Conservation (phyloP, 495 filamentous ascomycete species). For the Paragyromitra xinjiangensis region DNA sequence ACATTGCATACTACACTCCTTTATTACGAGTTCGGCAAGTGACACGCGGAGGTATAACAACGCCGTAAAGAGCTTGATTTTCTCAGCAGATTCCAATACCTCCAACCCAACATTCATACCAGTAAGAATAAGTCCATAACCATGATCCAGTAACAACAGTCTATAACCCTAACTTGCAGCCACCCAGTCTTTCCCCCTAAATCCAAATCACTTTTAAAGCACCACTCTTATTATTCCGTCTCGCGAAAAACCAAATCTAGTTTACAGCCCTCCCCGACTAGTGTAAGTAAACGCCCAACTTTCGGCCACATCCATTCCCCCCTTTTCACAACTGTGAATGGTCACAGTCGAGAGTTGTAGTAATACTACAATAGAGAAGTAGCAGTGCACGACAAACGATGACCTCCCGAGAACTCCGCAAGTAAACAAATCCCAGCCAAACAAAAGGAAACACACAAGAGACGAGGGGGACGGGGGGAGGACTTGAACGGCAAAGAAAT, state of each 20-base stretch:
- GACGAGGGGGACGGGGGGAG: neutral
- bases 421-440: slow-evolving; percentile 7
- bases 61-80: too few species aligned
- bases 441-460: slow-evolving; percentile 3
- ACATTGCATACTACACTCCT: too few species aligned
- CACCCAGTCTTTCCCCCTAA: neutral
- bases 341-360: neutral
- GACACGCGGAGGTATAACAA: too few species aligned
- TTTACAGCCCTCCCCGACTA: neutral
- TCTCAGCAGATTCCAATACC: too few species aligned
- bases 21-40: too few species aligned
- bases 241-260: neutral
- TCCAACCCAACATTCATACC: too few species aligned
- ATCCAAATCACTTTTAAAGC: neutral
- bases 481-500: neutral
- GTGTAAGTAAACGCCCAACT: neutral
- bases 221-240: neutral
- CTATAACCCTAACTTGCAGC: neutral
- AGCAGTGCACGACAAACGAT: neutral
- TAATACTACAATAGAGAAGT: slow-evolving; percentile 7
- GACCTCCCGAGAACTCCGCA: slow-evolving; percentile 5
- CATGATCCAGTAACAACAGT: too few species aligned
- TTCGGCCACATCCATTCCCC: neutral
- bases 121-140: too few species aligned
- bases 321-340: neutral